Conservation (phyloP, 768 basidiomycete species). For the Plicaturopsis crispa region DNA sequence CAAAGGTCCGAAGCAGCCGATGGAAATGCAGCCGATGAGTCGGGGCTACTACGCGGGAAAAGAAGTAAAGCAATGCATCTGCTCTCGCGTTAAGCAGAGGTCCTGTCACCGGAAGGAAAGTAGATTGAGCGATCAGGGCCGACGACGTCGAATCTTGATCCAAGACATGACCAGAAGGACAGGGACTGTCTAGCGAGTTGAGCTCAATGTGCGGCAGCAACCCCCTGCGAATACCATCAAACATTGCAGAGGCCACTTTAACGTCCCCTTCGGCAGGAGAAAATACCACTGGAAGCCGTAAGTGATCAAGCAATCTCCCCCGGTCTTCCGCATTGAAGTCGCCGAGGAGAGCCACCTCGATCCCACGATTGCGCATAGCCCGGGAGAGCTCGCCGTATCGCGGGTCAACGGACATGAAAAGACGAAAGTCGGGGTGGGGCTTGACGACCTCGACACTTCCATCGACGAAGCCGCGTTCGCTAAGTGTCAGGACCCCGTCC, state of each 20-base stretch:
- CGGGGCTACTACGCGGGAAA: conserved; percentile 26
- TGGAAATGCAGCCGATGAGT: conserved; percentile 21
- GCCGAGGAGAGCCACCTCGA: conserved; percentile 63
- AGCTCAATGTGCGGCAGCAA: conserved; percentile 6
- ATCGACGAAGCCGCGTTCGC: conserved; percentile 79
- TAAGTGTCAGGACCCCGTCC: conserved; percentile 75
- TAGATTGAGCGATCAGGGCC: conserved; percentile 30
- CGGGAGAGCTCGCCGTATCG: conserved; percentile 90
- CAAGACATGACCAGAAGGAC: conserved; percentile 32
- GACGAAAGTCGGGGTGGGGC: conserved; percentile 84
- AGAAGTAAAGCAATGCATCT: conserved; percentile 26
- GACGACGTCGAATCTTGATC: conserved; percentile 44
- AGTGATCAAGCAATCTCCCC: conserved; percentile 34
- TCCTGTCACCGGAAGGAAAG: conserved; percentile 20
- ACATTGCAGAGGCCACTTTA: conserved; percentile 6
- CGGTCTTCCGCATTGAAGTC: conserved; percentile 36
- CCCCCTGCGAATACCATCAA: conserved; percentile 31
- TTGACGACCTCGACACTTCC: conserved; percentile 65
- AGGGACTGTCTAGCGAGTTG: conserved; percentile 4
- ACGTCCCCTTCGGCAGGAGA: not conserved
- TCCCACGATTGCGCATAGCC: conserved; percentile 96
- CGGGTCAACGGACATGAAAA: conserved; percentile 93
- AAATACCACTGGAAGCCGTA: conserved; percentile 35
- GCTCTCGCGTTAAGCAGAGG: conserved; percentile 4
- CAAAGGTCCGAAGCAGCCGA: conserved; percentile 18